A percentile compares a stretch with the other conserved stretches of the same genome.
Evolutionary conservation across 2,329 filamentous ascomycete species (phyloP).

Genomic region (Scedosporium boydii): DNA sequence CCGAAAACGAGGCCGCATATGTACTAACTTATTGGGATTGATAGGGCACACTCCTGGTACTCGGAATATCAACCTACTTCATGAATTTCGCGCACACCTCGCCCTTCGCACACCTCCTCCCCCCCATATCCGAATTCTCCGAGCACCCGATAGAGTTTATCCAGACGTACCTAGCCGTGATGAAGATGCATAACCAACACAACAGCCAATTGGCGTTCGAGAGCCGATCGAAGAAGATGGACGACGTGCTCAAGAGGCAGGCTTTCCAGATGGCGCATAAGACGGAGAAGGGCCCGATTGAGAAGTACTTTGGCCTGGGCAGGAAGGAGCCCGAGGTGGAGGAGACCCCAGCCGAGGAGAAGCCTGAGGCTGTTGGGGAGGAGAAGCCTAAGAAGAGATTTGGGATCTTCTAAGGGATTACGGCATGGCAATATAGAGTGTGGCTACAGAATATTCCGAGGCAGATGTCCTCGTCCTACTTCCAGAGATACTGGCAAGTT

Average conservation of each 20-base stretch:
- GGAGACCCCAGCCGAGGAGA: slow-evolving; percentile 19
- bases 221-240: slow-evolving; percentile 61
- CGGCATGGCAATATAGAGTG: not conserved
- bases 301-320: slow-evolving; percentile 29
- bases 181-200: slow-evolving; percentile 67
- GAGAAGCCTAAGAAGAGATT: slow-evolving; percentile 62
- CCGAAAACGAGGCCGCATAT: not conserved
- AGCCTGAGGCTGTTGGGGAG: slow-evolving; percentile 18
- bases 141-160: slow-evolving; percentile 60
- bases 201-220: slow-evolving; percentile 59
- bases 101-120: slow-evolving; percentile 71
- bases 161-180: slow-evolving; percentile 58
- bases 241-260: slow-evolving; percentile 80
- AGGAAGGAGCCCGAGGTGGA: slow-evolving; percentile 23
- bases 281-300: slow-evolving; percentile 54
- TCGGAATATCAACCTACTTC: slow-evolving; percentile 65
- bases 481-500: slow-evolving; percentile 7
- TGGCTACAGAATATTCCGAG: not conserved
- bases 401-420: slow-evolving; percentile 58
- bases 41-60: slow-evolving; percentile 55
- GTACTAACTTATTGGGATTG: not conserved
- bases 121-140: slow-evolving; percentile 58
- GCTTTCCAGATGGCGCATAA: slow-evolving; percentile 83
- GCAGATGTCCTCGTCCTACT: not conserved
- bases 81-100: slow-evolving; percentile 73